Conservation (phyloP, 306 rosid genomes). For the Biancaea sappan region DNA sequence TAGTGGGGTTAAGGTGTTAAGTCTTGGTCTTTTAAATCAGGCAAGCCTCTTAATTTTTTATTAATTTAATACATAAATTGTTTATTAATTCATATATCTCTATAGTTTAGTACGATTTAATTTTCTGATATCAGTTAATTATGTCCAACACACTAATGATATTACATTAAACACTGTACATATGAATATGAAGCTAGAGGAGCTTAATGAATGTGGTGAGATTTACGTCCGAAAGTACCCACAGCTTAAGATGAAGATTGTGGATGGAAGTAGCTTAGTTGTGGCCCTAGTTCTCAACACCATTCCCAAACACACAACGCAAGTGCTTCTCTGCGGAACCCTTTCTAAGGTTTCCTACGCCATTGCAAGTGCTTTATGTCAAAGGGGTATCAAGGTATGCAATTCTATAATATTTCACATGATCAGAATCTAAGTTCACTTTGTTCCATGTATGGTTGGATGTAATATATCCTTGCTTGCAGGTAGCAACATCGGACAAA, state of each 20-base stretch:
- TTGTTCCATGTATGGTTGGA: not conserved
- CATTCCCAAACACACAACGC: conserved; percentile 58
- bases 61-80: not conserved
- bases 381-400: conserved; percentile 61
- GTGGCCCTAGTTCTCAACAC: conserved; percentile 59
- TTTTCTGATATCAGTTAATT: too few species aligned
- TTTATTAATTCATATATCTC: too few species aligned
- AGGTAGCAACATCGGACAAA: conserved; percentile 49
- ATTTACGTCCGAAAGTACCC: conserved; percentile 56
- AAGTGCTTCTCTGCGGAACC: conserved; percentile 61
- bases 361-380: conserved; percentile 57
- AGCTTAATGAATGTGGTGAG: conserved; percentile 64
- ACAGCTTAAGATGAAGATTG: conserved; percentile 59
- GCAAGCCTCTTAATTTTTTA: conserved; percentile 21
- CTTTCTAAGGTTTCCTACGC: conserved; percentile 64
- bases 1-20: conserved; percentile 46
- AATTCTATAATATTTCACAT: not conserved
- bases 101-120: too few species aligned
- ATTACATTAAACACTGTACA: not conserved
- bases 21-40: conserved; percentile 55
- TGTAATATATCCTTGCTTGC: conserved; percentile 8
- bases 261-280: conserved; percentile 79
- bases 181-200: conserved; percentile 53
- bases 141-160: not conserved
- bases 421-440: not conserved